Evolutionary conservation across 2,329 filamentous ascomycete genomes (phyloP).

Genomic region (Penicillium italicum): DNA sequence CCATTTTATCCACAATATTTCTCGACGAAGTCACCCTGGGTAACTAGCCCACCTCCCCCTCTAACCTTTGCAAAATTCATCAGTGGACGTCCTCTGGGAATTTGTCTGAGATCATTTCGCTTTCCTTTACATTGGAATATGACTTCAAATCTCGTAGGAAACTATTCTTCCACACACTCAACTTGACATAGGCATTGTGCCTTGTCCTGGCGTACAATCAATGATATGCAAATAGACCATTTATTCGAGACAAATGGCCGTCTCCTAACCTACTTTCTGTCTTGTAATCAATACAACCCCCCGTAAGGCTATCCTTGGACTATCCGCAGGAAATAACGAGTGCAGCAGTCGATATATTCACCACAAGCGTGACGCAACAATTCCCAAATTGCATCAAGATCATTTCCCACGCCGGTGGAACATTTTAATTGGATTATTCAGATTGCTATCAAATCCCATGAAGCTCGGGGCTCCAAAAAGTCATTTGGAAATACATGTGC

Average conservation of each 20-base stretch:
- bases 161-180: too few relatives aligned
- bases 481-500: background rate
- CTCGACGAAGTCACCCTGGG: background rate
- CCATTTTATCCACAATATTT: background rate
- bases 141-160: too few relatives aligned
- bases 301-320: background rate
- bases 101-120: background rate
- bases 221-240: too few relatives aligned
- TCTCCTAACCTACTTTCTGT: too few relatives aligned
- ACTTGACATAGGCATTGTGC: too few relatives aligned
- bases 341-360: background rate
- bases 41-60: background rate
- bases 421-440: background rate
- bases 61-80: background rate
- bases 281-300: too few relatives aligned
- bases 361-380: background rate
- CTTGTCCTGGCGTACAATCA: too few relatives aligned
- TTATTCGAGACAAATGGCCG: too few relatives aligned
- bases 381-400: background rate
- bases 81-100: too few relatives aligned
- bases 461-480: background rate
- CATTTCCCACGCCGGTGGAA: background rate
- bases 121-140: too few relatives aligned
- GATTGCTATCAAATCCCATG: background rate
- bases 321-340: background rate